Base-by-base conservation (phyloP, 179 eudicot species). In the Drosera spatulata region DNA sequence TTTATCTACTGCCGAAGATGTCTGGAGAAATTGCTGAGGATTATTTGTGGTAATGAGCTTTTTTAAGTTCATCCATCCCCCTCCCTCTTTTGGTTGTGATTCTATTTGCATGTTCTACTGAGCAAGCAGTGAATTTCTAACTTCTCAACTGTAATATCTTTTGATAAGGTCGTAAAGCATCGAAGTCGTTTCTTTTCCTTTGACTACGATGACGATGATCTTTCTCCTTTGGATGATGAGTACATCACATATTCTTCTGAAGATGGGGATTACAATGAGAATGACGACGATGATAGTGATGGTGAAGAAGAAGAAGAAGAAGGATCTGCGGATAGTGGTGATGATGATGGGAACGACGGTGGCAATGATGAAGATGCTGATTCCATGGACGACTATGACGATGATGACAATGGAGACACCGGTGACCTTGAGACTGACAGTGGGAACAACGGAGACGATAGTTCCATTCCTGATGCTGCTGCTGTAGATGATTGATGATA, bases 101-200 rank as follows among this genome's bases (percentile, higher is more conserved):
- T 7, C 39, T 22, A 14, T 7, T 53, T 11, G 12, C 39, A 8
- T 41, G 40, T 64, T 37, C 3, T n/a, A 7, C 6, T 61, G 51
- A 66, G 61, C 41, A 12, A 53, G 49, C 8, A 69, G 60, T 61
- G 69, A 59, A 65, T 61, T 65, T 67, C 81, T 80, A 62, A 84
- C 67, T 61, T 70, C 58, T 71, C 61, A 60, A 62, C 73, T 55
- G 41, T 68, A 75, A 61, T 73, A 72, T 77, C 61, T 77, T 61
- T 68, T 65, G 72, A 61, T 51, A 71, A 83, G 83, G 86, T 68
- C 59, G 62, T 53, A 50, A 68, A 65, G 62, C 61, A 58, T 61
- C 75, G 66, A 46, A 48, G 65, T 73, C 62, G 61, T 78, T 69
- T 55, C 41, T 56, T 50, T 22, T 22, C 33, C 33, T 22, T 22